These are phyloP conservation scores for Botrytis hyacinthi DNA, from an alignment of 2,329 filamentous ascomycete genomes.

Conservation along the genomic window DNA sequence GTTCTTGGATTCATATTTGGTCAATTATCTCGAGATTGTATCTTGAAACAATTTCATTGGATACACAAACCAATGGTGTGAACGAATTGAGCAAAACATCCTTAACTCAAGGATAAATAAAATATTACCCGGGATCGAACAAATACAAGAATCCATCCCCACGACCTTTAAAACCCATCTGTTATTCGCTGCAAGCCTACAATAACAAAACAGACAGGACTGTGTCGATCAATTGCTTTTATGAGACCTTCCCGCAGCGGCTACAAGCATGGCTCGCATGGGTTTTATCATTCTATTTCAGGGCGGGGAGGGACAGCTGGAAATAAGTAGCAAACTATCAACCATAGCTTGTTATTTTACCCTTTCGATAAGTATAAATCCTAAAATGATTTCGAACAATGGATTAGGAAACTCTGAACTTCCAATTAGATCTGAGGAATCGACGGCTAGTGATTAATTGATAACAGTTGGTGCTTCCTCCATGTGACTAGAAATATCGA, in stretches of 20 bases:
- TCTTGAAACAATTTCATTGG: background rate
- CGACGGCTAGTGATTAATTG: background rate
- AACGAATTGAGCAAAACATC: background rate
- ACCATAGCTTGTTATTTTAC: background rate
- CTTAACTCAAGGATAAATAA: background rate
- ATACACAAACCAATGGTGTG: background rate
- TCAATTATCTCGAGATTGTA: background rate
- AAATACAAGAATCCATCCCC: background rate
- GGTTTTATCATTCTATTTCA: background rate
- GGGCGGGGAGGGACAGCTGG: background rate
- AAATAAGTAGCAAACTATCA: background rate
- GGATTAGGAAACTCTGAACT: background rate
- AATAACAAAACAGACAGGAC: background rate
- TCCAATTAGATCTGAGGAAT: background rate
- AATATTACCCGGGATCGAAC: background rate
- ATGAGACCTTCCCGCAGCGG: background rate
- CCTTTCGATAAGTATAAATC: background rate
- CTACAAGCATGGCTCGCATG: conserved; percentile 1
- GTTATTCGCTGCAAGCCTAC: background rate
- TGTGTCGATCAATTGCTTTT: background rate
- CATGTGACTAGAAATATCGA: background rate
- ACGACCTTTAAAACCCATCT: background rate
- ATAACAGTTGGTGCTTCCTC: background rate
- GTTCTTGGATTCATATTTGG: background rate
- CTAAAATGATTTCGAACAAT: background rate